Evolutionary conservation across 768 basidiomycete genomes (phyloP), one percentile per base, ranked within the genome.

Genomic region (Leccinum ochraceum): DNA sequence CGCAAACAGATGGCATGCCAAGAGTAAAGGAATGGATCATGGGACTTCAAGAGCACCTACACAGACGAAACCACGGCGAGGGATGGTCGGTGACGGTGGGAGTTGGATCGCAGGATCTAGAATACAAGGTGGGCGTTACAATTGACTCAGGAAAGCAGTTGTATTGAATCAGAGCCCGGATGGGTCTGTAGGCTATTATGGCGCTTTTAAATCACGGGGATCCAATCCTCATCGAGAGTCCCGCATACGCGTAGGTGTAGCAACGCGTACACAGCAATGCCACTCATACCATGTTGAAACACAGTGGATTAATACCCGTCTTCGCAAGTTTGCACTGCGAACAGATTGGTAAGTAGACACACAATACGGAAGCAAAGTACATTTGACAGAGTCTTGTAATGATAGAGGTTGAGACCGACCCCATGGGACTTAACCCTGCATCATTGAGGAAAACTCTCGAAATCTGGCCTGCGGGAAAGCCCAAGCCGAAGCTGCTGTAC

Each of bases 61-160:
- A 96, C 67, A 82, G 83, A 4, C 77, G 90, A 30, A 77, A 78
- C 54, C 69, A 68, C 39, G 81, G 77, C 0, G 82, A 82, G 62
- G 86, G 85, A 4, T 96, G 93, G 92, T 75, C 78, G 26, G 69
- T 91, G 7, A 84, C 83, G 50, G 77, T 94, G 14, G 91, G 91
- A 1, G 78, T 80, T 39, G 92, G 93, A 26, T 90, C 88, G 44
- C 93, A 94, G 74, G 92, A 95, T 77, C 69, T 91, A 65, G 82
- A 94, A 52, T 87, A 81, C 76, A 95, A 95, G 83, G 92, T 49
- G 14, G 24, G 54, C 8, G 17, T 17, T 1, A 39, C 39, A 39
- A 9, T 42, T 42, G 6, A 42, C 4, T n/a, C 36, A 13, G 24
- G 46, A 36, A n/a, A 44, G 39, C n/a, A 42, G 8, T 17, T 28